These are phyloP conservation scores for Ligustrum vulgare DNA, from an alignment of 257 asterid genomes.

Conservation along the genomic window DNA sequence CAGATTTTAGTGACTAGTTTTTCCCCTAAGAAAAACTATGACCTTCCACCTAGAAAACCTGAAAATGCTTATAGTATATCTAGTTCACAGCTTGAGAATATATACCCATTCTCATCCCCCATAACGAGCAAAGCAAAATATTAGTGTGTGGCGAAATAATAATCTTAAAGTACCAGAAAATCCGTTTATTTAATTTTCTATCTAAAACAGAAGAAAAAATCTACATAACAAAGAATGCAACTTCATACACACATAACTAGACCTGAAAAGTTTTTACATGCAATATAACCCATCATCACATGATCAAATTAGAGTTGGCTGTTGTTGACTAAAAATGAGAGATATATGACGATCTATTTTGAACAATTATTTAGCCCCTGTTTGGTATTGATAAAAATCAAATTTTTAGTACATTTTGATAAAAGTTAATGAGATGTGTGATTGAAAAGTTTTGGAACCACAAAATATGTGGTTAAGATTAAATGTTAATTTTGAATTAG, in stretches of 20 bases:
- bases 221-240: background rate
- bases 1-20: background rate
- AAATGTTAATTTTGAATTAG: too few relatives aligned
- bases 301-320: background rate
- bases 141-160: background rate
- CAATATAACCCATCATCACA: background rate
- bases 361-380: background rate
- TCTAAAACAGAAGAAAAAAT: background rate
- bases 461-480: too few relatives aligned
- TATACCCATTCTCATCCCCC: background rate
- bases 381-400: too few relatives aligned
- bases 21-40: background rate
- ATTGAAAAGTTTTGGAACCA: too few relatives aligned
- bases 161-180: background rate
- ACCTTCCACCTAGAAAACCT: background rate
- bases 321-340: background rate
- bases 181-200: background rate
- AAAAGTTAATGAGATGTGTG: too few relatives aligned
- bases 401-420: too few relatives aligned
- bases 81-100: background rate
- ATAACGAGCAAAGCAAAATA: background rate
- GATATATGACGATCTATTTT: background rate
- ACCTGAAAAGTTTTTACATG: background rate
- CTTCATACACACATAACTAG: background rate
- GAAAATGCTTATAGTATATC: background rate